Conservation (phyloP, 306 rosid species). For the Biancaea sappan region DNA sequence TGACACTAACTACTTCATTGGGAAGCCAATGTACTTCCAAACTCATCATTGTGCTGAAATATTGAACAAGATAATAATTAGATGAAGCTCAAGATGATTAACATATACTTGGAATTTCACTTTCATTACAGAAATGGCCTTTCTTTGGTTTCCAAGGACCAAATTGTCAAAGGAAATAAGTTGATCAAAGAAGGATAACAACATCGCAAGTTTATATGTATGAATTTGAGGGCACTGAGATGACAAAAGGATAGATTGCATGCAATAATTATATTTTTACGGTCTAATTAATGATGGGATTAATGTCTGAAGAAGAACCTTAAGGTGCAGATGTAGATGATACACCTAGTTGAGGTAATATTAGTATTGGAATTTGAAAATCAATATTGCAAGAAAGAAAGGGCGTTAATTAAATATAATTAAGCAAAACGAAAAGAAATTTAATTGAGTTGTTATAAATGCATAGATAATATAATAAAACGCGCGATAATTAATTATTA, state of each 20-base stretch:
- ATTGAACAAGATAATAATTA: constrained; percentile 50
- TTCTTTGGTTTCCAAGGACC: too few relatives aligned
- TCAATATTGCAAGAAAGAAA: background rate
- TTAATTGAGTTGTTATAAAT: background rate
- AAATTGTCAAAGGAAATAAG: background rate
- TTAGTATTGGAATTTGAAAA: background rate
- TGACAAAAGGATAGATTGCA: too few relatives aligned
- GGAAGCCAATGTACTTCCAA: constrained; percentile 50
- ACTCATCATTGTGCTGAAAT: constrained; percentile 38
- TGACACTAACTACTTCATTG: constrained; percentile 22
- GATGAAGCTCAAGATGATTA: constrained; percentile 41
- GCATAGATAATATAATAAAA: background rate
- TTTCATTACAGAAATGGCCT: too few relatives aligned
- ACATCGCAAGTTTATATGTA: background rate
- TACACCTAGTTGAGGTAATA: background rate
- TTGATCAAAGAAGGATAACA: background rate
- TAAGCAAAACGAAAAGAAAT: background rate
- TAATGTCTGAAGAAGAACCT: background rate
- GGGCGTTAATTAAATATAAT: too few relatives aligned
- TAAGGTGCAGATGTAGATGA: background rate
- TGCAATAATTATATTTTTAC: too few relatives aligned
- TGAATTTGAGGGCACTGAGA: background rate
- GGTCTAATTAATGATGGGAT: too few relatives aligned
- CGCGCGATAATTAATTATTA: constrained; percentile 37
- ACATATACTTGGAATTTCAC: too few relatives aligned